Percentiles rank a stretch among this genome's conserved stretches.
phyloP scores from a whole-genome alignment of 2,329 filamentous ascomycete species.

The Aspergillus quadrilineatus region DNA sequence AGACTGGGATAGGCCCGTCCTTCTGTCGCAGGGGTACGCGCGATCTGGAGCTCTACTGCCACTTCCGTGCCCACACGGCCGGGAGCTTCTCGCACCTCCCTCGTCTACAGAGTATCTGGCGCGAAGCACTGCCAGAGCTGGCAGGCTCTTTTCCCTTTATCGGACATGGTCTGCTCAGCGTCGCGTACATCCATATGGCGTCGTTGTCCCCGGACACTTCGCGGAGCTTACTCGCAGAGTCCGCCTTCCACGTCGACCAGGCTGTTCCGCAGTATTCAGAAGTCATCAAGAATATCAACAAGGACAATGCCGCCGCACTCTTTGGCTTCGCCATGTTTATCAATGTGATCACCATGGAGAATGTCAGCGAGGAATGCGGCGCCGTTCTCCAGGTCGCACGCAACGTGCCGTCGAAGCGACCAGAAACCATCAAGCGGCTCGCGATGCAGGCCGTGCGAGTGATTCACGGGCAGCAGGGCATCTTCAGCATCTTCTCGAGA shows the following conservation, averaged over 20 bases:
- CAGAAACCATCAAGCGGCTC: not conserved
- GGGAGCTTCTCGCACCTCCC: not conserved
- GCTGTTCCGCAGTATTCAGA: slow-evolving; percentile 1
- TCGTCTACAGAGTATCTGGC: not conserved
- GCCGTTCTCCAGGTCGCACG: not conserved
- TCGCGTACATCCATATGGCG: slow-evolving; percentile 6
- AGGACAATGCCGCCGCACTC: not conserved
- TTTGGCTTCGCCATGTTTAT: slow-evolving; percentile 9
- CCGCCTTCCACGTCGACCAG: slow-evolving; percentile 4
- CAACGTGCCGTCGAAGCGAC: not conserved
- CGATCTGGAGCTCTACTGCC: slow-evolving; percentile 6
- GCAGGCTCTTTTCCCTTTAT: not conserved
- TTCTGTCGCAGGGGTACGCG: slow-evolving; percentile 8
- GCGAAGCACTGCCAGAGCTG: not conserved
- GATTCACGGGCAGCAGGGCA: not conserved
- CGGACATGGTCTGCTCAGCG: slow-evolving; percentile 1
- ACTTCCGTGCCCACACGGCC: slow-evolving; percentile 2
- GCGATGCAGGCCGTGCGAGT: not conserved
- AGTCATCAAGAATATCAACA: not conserved
- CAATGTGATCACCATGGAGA: not conserved
- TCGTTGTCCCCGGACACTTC: not conserved
- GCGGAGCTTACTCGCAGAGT: not conserved
- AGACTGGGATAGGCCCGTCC: not conserved
- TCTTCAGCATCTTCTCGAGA: slow-evolving; percentile 8
- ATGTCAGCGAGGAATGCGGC: not conserved